phyloP scores from a whole-genome alignment of 176 grass and related monocot species.

The Puccinellia tenuiflora region DNA sequence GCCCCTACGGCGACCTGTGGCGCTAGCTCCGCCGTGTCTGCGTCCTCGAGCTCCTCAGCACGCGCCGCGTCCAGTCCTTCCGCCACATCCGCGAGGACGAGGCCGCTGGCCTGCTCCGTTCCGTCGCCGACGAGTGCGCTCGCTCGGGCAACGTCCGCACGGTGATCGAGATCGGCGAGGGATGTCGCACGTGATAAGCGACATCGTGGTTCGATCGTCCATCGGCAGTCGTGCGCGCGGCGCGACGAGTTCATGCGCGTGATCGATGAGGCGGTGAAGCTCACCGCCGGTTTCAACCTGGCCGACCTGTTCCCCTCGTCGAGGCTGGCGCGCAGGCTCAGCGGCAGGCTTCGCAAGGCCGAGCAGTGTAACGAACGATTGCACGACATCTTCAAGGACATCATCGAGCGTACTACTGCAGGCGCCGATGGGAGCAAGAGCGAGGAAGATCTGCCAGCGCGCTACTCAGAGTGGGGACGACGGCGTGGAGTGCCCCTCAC shows the following conservation, averaged over 20 bases:
- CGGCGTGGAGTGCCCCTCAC: no score
- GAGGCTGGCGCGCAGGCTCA: neutral
- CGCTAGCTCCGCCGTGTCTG: neutral
- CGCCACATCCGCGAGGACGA: neutral
- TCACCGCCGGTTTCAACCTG: neutral
- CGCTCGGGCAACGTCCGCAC: neutral
- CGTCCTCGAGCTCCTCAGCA: neutral
- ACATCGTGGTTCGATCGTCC: neutral
- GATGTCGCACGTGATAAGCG: neutral
- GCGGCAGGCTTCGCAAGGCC: neutral
- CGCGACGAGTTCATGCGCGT: neutral
- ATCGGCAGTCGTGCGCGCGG: neutral
- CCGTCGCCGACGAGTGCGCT: neutral
- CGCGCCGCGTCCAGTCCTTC: neutral
- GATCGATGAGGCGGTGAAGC: neutral
- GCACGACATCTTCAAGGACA: neutral
- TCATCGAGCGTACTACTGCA: neutral
- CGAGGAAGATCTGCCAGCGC: no score
- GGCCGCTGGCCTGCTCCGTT: neutral
- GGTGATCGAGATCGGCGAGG: neutral
- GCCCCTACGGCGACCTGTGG: neutral
- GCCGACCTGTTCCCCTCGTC: conserved; percentile 4
- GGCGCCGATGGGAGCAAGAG: no score
- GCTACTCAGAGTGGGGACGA: no score
- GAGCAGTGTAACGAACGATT: neutral